Evolutionary conservation across 2,329 filamentous ascomycete genomes (phyloP).

Genomic region (Fusarium sp.): DNA sequence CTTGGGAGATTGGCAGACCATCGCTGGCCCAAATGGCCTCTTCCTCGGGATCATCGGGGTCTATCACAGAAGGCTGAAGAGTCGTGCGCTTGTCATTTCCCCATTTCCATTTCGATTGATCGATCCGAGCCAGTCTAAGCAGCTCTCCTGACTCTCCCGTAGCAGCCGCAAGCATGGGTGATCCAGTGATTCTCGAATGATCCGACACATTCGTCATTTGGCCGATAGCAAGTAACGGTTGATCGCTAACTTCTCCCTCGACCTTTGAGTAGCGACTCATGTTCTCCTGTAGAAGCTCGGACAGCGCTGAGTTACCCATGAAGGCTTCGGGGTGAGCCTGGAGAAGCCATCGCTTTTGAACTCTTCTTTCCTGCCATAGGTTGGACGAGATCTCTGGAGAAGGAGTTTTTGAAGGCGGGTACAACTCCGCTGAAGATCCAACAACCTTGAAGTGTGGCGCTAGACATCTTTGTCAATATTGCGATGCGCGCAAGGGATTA

Average conservation of each 20-base stretch:
- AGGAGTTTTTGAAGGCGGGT: conserved; percentile 46
- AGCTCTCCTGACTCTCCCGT: conserved; percentile 68
- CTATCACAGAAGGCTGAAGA: conserved; percentile 59
- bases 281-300: conserved; percentile 51
- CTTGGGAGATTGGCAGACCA: conserved; percentile 59
- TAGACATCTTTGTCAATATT: conserved; percentile 21
- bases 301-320: conserved; percentile 50
- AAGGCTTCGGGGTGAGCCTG: conserved; percentile 63
- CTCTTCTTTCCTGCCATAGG: conserved; percentile 46
- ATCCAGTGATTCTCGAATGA: conserved; percentile 38
- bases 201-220: conserved; percentile 58
- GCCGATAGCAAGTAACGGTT: conserved; percentile 64
- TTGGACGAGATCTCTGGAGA: conserved; percentile 40
- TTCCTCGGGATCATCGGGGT: conserved; percentile 56
- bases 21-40: conserved; percentile 66
- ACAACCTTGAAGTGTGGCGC: conserved; percentile 48
- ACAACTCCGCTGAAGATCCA: conserved; percentile 49
- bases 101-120: conserved; percentile 67
- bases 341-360: conserved; percentile 61
- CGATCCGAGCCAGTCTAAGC: conserved; percentile 64
- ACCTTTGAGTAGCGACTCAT: conserved; percentile 45
- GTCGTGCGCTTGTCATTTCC: conserved; percentile 54
- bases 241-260: conserved; percentile 39
- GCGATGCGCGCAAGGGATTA: not conserved
- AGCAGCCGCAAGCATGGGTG: conserved; percentile 57